Base-by-base conservation (phyloP, 306 rosid genomes). In the Leucaena leucocephala region DNA sequence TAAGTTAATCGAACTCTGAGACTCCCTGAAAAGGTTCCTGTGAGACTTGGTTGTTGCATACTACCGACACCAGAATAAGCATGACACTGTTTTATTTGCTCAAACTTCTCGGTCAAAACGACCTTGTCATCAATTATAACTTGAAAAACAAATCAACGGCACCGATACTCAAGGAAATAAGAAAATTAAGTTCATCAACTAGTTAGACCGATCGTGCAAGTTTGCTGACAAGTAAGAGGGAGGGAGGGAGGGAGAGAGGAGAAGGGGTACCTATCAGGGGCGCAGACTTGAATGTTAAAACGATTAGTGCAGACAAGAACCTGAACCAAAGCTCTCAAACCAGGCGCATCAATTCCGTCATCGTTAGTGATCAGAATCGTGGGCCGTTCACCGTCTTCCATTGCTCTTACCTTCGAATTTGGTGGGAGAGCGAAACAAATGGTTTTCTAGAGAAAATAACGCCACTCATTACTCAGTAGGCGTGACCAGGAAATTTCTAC, bases 301-400 rank as follows among this genome's bases (percentile, higher is more conserved):
- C 81, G 92, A 64, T 75, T 78, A 55, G 97, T 45, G 82, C 84
- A 78, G 74, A 90, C 97, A 59, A 93, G 91, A n/a, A 81, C 90
- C 3, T 78, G 84, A 76, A 95, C 99, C 82, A 95, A 70, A 62
- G 98, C 87, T 78, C 86, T 89, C 13, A 95, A 88, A 8, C 99
- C 99, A 12, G 98, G 91, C 7, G 94, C 99, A 17, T 95, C 92
- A 75, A 95, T 93, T 22, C 99, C 99, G 40, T 95, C 99, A 85
- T 95, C 99, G 88, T 95, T 95, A 19, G 99, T 95, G 10, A 95
- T 74, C 88, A 95, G 72, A 76, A 95, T 82, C 76, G 97, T 87
- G 2, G 91, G 84, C 33, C 40, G 64, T 48, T 82, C 21, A 16
- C 71, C 50, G 43, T 54, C 82, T 69, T 85, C 92, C 97, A 94